Evolutionary conservation across 345 rosid genomes (phyloP).

Genomic region (Eucalyptus regnans): DNA sequence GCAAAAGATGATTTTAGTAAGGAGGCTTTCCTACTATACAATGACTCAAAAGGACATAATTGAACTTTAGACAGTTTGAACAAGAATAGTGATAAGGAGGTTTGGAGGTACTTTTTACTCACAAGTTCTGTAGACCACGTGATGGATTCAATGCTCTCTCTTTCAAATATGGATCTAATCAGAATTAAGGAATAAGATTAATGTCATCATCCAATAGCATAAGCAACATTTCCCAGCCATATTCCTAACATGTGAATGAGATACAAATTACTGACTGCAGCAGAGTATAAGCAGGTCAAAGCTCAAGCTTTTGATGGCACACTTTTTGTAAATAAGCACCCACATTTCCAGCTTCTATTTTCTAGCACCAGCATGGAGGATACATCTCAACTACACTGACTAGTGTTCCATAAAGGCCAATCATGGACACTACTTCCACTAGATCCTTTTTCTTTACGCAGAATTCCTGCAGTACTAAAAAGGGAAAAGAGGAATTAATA

Average conservation of each 20-base stretch:
- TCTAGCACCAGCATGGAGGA: not conserved
- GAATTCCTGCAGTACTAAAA: constrained; percentile 28
- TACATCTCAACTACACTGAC: constrained; percentile 38
- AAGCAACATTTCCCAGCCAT: not conserved
- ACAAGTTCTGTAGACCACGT: constrained; percentile 33
- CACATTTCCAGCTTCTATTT: not conserved
- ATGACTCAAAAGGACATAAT: not conserved
- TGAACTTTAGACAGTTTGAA: not conserved
- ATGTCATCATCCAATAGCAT: not conserved
- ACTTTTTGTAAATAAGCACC: not conserved
- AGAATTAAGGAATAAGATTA: not conserved
- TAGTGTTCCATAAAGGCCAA: constrained; percentile 35
- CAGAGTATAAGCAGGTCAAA: not conserved
- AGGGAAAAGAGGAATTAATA: not conserved
- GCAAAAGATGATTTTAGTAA: not conserved
- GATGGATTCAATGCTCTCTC: constrained; percentile 26
- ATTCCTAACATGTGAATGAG: not conserved
- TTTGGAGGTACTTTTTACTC: not conserved
- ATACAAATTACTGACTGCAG: not conserved
- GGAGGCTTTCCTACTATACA: not conserved
- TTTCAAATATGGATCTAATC: constrained; percentile 32
- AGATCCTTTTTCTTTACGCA: constrained; percentile 46
- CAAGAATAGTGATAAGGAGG: not conserved
- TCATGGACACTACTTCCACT: constrained; percentile 42
- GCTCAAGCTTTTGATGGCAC: not conserved